phyloP scores from a whole-genome alignment of 2,329 filamentous ascomycete species.

The Ceratocystiopsis sp. region DNA sequence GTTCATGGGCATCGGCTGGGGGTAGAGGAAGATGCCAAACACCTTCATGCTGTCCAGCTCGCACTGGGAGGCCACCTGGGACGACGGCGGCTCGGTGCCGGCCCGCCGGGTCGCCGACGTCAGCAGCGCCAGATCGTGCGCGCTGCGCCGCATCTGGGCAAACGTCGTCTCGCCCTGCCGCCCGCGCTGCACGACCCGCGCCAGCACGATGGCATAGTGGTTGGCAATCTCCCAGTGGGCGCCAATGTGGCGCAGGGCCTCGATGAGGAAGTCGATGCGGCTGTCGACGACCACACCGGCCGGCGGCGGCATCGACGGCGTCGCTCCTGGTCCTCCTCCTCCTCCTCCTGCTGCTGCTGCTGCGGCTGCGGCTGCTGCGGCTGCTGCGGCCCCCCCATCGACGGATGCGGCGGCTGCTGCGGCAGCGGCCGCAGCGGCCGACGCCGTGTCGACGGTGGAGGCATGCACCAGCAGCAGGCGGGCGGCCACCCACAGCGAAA shows the following conservation, averaged over 20 bases:
- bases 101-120: constrained; percentile 62
- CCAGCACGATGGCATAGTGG: constrained; percentile 62
- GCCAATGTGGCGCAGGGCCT: constrained; percentile 65
- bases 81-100: constrained; percentile 37
- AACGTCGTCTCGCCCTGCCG: constrained; percentile 68
- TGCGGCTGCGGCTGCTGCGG: constrained; percentile 23
- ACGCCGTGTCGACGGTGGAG: constrained; percentile 45
- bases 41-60: constrained; percentile 82
- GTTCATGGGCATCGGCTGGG: constrained; percentile 15
- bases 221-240: constrained; percentile 72
- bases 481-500: constrained; percentile 80
- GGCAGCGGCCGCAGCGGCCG: no score
- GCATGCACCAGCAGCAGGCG: constrained; percentile 76
- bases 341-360: no score
- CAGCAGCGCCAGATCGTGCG: constrained; percentile 75
- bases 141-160: constrained; percentile 72
- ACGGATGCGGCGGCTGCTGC: no score
- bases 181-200: constrained; percentile 72
- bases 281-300: constrained; percentile 36
- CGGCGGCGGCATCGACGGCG: no score
- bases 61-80: constrained; percentile 54
- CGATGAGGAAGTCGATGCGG: constrained; percentile 67
- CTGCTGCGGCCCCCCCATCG: not conserved
- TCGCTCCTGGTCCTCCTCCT: no score
- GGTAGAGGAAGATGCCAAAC: constrained; percentile 88